Conservation (phyloP, 2,329 filamentous ascomycete genomes). For the Lizonia empirigonia region DNA sequence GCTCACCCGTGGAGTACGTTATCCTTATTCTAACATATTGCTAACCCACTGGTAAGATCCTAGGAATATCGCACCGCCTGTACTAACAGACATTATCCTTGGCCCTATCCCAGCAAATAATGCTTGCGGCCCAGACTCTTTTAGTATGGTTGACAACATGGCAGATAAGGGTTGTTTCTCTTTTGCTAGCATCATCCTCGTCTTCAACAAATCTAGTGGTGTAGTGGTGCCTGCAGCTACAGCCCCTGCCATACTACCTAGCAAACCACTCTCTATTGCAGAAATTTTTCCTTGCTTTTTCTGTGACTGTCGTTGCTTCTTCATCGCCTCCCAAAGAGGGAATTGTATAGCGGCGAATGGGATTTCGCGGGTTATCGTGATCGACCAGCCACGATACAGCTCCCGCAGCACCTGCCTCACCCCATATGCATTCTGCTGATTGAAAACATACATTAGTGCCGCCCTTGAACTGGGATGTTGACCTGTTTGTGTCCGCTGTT, state of each 20-base stretch:
- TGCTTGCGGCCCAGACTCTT: slow-evolving; percentile 66
- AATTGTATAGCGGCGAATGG: slow-evolving; percentile 98
- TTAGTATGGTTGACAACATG: slow-evolving; percentile 69
- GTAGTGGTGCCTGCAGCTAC: slow-evolving; percentile 89
- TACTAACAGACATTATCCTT: slow-evolving; percentile 90
- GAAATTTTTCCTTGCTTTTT: slow-evolving; percentile 64
- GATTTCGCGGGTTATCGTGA: slow-evolving; percentile 94
- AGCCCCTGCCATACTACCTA: slow-evolving; percentile 82
- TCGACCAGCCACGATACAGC: slow-evolving; percentile 87
- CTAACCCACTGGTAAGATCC: slow-evolving; percentile 90
- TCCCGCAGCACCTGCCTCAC: slow-evolving; percentile 72
- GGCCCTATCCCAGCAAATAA: slow-evolving; percentile 82
- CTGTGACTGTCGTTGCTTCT: slow-evolving; percentile 66
- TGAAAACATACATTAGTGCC: slow-evolving; percentile 72
- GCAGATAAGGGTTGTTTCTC: slow-evolving; percentile 64
- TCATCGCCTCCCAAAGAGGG: slow-evolving; percentile 93
- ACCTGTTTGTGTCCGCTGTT: slow-evolving; percentile 91
- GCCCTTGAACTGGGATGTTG: slow-evolving; percentile 73
- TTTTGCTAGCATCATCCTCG: slow-evolving; percentile 87
- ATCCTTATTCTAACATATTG: slow-evolving; percentile 75
- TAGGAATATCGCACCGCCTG: slow-evolving; percentile 91
- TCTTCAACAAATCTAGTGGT: slow-evolving; percentile 95
- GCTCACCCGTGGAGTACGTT: too few relatives aligned
- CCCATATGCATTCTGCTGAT: slow-evolving; percentile 48
- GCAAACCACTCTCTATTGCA: slow-evolving; percentile 83